phyloP scores from a whole-genome alignment of 140 eudicot genomes.

The Artemisia princeps region DNA sequence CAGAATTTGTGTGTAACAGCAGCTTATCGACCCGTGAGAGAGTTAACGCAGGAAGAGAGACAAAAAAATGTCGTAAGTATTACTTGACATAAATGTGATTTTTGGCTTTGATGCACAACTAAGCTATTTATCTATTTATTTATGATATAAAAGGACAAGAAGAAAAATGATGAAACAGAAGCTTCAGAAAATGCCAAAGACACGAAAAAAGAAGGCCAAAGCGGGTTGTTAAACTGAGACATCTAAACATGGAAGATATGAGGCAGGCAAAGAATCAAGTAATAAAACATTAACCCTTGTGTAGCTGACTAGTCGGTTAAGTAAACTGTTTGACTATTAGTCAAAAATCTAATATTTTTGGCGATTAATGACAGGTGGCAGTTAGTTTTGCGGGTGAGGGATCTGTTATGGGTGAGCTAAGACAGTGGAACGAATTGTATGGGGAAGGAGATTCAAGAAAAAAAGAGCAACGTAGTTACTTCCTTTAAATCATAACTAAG shows the following conservation, averaged over 20 bases:
- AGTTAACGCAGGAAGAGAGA: slow-evolving; percentile 69
- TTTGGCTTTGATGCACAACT: not conserved
- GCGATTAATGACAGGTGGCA: too few species aligned
- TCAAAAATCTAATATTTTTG: too few species aligned
- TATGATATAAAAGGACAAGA: slow-evolving; percentile 37
- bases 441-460: too few species aligned
- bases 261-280: slow-evolving; percentile 86
- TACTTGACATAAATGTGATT: not conserved
- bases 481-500: too few species aligned
- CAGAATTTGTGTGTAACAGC: slow-evolving; percentile 89
- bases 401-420: too few species aligned
- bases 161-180: slow-evolving; percentile 21
- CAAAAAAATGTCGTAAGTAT: slow-evolving; percentile 44
- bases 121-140: not conserved
- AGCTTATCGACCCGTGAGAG: slow-evolving; percentile 89
- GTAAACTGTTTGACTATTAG: not conserved
- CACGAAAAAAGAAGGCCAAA: slow-evolving; percentile 41
- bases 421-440: too few species aligned
- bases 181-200: slow-evolving; percentile 29
- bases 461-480: too few species aligned
- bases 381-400: too few species aligned
- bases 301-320: not conserved
- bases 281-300: not conserved
- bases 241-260: slow-evolving; percentile 90
- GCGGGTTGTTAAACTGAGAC: slow-evolving; percentile 52